Conservation (phyloP, 2,329 filamentous ascomycete genomes). For the Botrytis squamosa region DNA sequence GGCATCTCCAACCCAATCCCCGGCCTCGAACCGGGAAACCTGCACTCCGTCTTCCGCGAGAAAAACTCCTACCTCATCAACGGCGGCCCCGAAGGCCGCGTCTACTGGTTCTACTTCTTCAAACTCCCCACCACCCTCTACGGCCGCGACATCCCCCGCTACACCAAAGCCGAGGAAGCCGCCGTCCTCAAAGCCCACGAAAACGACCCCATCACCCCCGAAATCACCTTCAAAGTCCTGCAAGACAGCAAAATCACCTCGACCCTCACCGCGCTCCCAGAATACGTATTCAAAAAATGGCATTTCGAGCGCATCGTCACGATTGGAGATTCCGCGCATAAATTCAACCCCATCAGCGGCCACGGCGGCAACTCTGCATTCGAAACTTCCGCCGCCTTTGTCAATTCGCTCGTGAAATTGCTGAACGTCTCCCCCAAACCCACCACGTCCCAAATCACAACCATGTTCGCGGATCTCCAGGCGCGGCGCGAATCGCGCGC, state of each 20-base stretch:
- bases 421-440: not conserved
- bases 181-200: conserved; percentile 15
- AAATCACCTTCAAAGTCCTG: conserved; percentile 26
- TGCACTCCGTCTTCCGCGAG: conserved; percentile 22
- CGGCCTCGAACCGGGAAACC: conserved; percentile 22
- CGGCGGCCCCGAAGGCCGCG: conserved; percentile 22
- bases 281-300: conserved; percentile 41
- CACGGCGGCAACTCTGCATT: conserved; percentile 1
- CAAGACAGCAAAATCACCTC: conserved; percentile 21
- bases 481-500: not conserved
- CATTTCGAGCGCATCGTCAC: conserved; percentile 42
- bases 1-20: conserved; percentile 24
- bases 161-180: conserved; percentile 26
- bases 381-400: not conserved
- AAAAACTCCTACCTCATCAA: conserved; percentile 24
- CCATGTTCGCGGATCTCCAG: not conserved
- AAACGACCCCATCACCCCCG: conserved; percentile 20
- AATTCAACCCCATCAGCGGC: conserved; percentile 19
- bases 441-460: not conserved
- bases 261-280: conserved; percentile 25
- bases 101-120: conserved; percentile 28
- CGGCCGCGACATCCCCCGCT: conserved; percentile 27
- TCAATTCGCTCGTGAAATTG: conserved; percentile 7
- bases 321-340: conserved; percentile 24
- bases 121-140: conserved; percentile 23